These are phyloP conservation scores for Strigomonas culicis DNA, from an alignment of 208 protist genomes.

Conservation along the genomic window DNA sequence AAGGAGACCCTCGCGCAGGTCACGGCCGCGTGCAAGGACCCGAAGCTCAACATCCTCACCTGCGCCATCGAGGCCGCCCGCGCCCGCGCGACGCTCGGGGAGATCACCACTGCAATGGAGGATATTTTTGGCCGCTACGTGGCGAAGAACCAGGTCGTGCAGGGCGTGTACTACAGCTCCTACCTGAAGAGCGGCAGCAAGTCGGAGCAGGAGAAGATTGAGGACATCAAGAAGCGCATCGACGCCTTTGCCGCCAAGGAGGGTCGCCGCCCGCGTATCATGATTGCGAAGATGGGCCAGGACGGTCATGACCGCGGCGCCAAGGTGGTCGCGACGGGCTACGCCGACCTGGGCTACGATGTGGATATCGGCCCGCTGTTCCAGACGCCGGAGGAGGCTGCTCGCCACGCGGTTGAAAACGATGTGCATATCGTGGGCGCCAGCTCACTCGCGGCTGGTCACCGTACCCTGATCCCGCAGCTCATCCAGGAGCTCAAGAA, in stretches of 20 bases:
- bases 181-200: conserved; percentile 39
- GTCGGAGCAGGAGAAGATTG: conserved; percentile 34
- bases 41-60: conserved; percentile 84
- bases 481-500: conserved; percentile 86
- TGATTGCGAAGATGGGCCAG: conserved; percentile 97
- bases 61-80: conserved; percentile 86
- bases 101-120: conserved; percentile 93
- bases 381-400: conserved; percentile 83
- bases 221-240: conserved; percentile 41
- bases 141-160: conserved; percentile 57
- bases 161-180: conserved; percentile 79
- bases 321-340: conserved; percentile 94
- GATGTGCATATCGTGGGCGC: conserved; percentile 95
- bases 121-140: conserved; percentile 73
- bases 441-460: conserved; percentile 60
- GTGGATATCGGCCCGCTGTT: conserved; percentile 95
- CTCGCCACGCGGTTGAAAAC: conserved; percentile 86
- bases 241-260: conserved; percentile 68
- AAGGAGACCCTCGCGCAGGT: conserved; percentile 58
- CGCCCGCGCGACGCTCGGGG: conserved; percentile 89
- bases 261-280: conserved; percentile 92
- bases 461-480: conserved; percentile 90
- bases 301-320: conserved; percentile 95
- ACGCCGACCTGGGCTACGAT: conserved; percentile 96
- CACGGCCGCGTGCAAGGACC: conserved; percentile 62